Percentiles rank a stretch among this genome's conserved stretches.
Evolutionary conservation across 495 filamentous ascomycete genomes (phyloP).

Genomic region (Trichocladium antarcticum): DNA sequence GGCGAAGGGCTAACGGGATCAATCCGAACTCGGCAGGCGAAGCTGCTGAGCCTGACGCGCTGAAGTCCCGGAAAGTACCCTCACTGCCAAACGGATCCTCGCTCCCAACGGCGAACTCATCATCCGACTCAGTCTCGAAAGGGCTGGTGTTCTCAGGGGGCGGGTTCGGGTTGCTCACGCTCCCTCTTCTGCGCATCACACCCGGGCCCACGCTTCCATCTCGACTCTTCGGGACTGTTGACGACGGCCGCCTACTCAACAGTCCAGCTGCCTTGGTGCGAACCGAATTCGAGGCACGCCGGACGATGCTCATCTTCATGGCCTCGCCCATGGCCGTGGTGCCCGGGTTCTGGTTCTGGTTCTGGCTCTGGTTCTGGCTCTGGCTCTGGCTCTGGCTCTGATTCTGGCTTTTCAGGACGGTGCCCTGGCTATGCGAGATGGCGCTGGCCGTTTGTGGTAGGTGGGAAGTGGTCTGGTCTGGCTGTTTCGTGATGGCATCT

Average conservation of each 20-base stretch:
- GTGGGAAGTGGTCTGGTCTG: conserved; percentile 1
- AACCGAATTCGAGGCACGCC: conserved; percentile 37
- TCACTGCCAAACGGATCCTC: conserved; percentile 26
- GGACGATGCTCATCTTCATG: conserved; percentile 30
- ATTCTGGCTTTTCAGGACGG: conserved; percentile 16
- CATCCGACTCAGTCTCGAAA: conserved; percentile 56
- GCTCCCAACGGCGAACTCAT: conserved; percentile 37
- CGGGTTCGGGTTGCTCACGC: conserved; percentile 58
- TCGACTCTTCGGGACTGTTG: conserved; percentile 57
- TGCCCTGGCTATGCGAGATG: conserved; percentile 25
- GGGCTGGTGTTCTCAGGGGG: conserved; percentile 42
- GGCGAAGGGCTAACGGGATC: conserved; percentile 56
- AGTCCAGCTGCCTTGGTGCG: conserved; percentile 25
- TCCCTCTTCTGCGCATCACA: conserved; percentile 73
- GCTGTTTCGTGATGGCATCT: conserved; percentile 25
- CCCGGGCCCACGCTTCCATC: conserved; percentile 84
- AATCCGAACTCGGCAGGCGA: conserved; percentile 33
- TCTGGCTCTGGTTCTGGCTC: too few relatives aligned
- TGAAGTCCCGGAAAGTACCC: conserved; percentile 21
- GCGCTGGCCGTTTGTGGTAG: conserved; percentile 31
- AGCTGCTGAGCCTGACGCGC: conserved; percentile 30
- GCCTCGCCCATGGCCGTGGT: conserved; percentile 32
- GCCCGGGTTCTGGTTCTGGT: too few relatives aligned
- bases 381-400: too few relatives aligned
- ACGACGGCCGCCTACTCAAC: conserved; percentile 50